Evolutionary conservation across 768 basidiomycete species (phyloP), one percentile per base, ranked within the genome.

Genomic region (Naganishia vishniacii): DNA sequence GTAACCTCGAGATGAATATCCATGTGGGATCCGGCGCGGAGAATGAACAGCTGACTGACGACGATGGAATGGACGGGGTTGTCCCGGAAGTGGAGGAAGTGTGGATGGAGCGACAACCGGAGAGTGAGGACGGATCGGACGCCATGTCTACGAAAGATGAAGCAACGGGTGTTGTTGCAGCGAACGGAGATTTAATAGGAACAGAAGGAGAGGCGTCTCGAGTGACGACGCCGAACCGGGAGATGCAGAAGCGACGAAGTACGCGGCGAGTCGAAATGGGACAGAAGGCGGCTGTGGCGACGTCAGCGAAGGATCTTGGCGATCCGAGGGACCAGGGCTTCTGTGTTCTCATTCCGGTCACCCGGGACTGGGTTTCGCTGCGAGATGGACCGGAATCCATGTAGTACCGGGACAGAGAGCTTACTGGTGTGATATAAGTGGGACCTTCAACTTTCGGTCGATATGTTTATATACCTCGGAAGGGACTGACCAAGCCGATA

Each of bases 161-260:
- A 34, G 7, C 29, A 8, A 6, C 29, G 20, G 31, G 31, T 25
- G 32, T n/a, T 12, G 37, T 56, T 26, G 4, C 20, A 15, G 32
- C 20, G 20, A 34, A 32, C 7, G 34, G 34, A 34, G n/a, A 34
- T 23, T 6, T 40, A 40, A 18, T 34, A 7, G 23, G 8, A 20
- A 40, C 23, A 12, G 34, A 11, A 8, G 31, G 20, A n/a, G 53
- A 3, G n/a, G 18, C 53, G 8, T 56, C 53, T 20, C 32, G 53
- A n/a, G 12, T 6, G 32, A 25, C 32, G 13, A 56, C 53, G 37
- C 34, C 53, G 12, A 34, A 18, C 6, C 16, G 5, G 31, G 53
- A 56, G 12, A 40, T 40, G 53, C 53, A 56, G 31, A 56, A 40
- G 15, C 53, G 53, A 2, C 32, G 53, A 56, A 56, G 53, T 40